phyloP scores from a whole-genome alignment of 1,284 basidiomycete species.

The Volvariella surrecta region DNA sequence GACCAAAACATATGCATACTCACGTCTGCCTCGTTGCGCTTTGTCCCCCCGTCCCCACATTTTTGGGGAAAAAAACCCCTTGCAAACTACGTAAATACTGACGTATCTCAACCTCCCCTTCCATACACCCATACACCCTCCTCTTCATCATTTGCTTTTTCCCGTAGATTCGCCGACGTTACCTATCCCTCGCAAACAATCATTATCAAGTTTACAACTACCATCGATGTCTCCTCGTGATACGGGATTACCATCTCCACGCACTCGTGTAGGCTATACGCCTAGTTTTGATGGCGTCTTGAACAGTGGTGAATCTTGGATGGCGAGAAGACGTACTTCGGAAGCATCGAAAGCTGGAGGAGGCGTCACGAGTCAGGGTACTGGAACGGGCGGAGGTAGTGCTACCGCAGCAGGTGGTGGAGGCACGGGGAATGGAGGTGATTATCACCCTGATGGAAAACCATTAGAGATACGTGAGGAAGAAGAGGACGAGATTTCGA shows the following conservation, averaged over 20 bases:
- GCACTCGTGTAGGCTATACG: slow-evolving; percentile 48
- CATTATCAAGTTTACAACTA: slow-evolving; percentile 53
- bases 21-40: too few species aligned
- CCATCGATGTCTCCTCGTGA: slow-evolving; percentile 51
- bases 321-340: slow-evolving; percentile 48
- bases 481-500: slow-evolving; percentile 33
- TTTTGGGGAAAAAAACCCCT: too few species aligned
- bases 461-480: slow-evolving; percentile 48
- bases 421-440: slow-evolving; percentile 13
- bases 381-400: too few species aligned
- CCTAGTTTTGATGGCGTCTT: slow-evolving; percentile 68
- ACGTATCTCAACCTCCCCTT: too few species aligned
- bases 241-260: slow-evolving; percentile 50
- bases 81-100: too few species aligned
- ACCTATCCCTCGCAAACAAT: slow-evolving; percentile 54
- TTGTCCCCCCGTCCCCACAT: too few species aligned
- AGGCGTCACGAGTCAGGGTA: slow-evolving; percentile 24
- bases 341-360: slow-evolving; percentile 37
- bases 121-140: background rate
- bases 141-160: slow-evolving; percentile 3
- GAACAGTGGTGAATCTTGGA: slow-evolving; percentile 58
- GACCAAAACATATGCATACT: too few species aligned
- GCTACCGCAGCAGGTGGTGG: slow-evolving; percentile 15
- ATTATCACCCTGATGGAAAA: slow-evolving; percentile 26
- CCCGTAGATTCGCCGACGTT: slow-evolving; percentile 22